Base-by-base conservation (phyloP, 176 grass and related monocot species). In the Saccharum spontaneum region DNA sequence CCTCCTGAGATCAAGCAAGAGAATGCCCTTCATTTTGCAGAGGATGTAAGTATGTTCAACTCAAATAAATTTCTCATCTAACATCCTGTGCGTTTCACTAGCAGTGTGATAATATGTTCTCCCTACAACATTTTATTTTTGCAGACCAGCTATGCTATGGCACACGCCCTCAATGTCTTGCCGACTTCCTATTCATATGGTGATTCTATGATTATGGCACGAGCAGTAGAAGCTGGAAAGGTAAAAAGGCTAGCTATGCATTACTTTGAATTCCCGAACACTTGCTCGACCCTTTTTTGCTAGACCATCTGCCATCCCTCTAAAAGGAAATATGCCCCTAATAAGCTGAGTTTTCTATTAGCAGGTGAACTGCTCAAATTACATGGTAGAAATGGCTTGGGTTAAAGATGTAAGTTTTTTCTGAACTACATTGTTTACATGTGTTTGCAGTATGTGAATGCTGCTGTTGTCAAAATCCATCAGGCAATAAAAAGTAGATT, bases 301-400 rank as follows among this genome's bases (percentile, higher is more conserved):
- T 75, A 66, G 50, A 62, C 1, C 60, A 41, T 48, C 44, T 30
- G 20, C 24, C 20, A 66, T 14, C 67, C 31, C 22, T 90, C 69
- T 14, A 65, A 30, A 49, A 77, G 44, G 26, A 89, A 57, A 57
- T 75, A 80, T 85, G 72, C 76, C 12, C 49, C 52, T 87, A 78
- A 79, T 88, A 77, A 36, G 65, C 22, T 81, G 43, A 77, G 22
- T 71, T 84, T 75, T 79, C 22, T 17, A 13, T 80, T 86, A 88
- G 81, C 88, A 94, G 90, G 81, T 7, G 54, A 90, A 90, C 72
- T 92, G 87, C 60, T 92, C 94, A 74, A 94, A 88, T 73, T 99
- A 97, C 59, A 97, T 89, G 91, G 91, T 99, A 46, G 93, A 99
- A 92, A 99, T 99, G 97, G 91, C 84, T 69, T 94, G 86, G 93